Evolutionary conservation across 2,329 filamentous ascomycete species (phyloP), one percentile per base, ranked within the genome.

Genomic region (Lachnellula arida): DNA sequence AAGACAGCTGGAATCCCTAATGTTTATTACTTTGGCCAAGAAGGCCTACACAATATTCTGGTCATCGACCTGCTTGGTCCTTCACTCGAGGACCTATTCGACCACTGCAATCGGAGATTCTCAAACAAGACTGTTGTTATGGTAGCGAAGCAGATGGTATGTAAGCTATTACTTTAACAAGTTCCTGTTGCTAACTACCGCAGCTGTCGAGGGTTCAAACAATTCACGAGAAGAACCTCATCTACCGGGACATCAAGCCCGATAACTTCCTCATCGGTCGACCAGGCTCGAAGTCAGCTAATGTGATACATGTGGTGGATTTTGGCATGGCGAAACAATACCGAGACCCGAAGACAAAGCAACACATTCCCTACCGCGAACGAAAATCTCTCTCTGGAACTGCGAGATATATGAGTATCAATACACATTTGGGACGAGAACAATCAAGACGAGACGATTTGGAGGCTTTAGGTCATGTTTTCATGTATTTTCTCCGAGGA

Each of bases 281-380:
- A 49, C 91, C 91, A 0, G 87, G 86, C 67, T 92, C 91, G 59
- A 97, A 97, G 77, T 83, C 89, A n/a, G 89, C 92, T 68, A 97
- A 97, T 72, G 91, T 97, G 55, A 97, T 99, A 64, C 93, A 99
- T 71, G 94, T 97, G 39, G 92, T 99, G 68, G 94, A 99, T 74
- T 99, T 99, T 69, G 94, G 94, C 68, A 97, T 99, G 94, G 94
- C 94, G 61, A 99, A 99, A 79, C 94, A 97, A 74, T 99, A 97
- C 75, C 88, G 94, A 66, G 94, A 99, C 68, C 94, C 94, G 55
- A 97, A 97, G 80, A 96, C 94, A 39, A 97, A 97, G 76, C 94
- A 97, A 74, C 94, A 99, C 75, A 97, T 97, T 65, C 92, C 94
- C 12, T 97, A 97, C 74, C 85, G 94, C 68, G 94, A 97, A 77